Base-by-base conservation (phyloP, 768 basidiomycete species). In the Hypholoma sublateritium region DNA sequence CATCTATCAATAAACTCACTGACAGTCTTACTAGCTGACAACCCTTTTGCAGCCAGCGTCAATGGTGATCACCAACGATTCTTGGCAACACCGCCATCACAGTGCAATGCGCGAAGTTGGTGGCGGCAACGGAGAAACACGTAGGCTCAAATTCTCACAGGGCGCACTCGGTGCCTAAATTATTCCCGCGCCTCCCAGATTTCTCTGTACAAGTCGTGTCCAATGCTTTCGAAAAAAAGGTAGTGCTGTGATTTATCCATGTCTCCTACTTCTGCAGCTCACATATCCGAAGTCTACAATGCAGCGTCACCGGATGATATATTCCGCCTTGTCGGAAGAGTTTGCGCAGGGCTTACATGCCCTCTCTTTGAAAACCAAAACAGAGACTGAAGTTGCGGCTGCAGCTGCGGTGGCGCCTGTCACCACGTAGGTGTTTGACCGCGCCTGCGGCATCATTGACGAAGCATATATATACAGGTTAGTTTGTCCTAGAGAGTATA, bases 61-160 rank as follows among this genome's bases (percentile, higher is more conserved):
- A 64, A 76, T 94, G 66, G 77, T 67, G 53, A 87, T 94, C 67
- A 79, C 79, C 35, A 94, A 94, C 72, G 88, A 94, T 65, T 93
- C 92, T 51, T 86, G 84, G 82, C 80, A 89, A 74, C 92, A 94
- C 72, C 82, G 88, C 66, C 88, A 93, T 75, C 92, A 94, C 73
- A 80, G 81, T 55, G 78, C 92, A 46, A 94, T 94, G 92, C 81
- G 81, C 68, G 85, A 78, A 43, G 77, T 83, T 70, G 82, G 79
- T 54, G 85, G 82, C 61, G 83, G 80, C 43, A 85, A 78, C 66
- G 86, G 85, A 56, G 92, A 93, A 79, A 90, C 93, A 47, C 92
- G 92, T 94, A 79, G 64, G 88, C 82, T 46, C 53, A 45, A 48
- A 37, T 50, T 58, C 58, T 52, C 41, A 49, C 53, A 44, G 35